These are phyloP conservation scores for Aspergillus steynii DNA, from an alignment of 495 filamentous ascomycete species.

Conservation along the genomic window DNA sequence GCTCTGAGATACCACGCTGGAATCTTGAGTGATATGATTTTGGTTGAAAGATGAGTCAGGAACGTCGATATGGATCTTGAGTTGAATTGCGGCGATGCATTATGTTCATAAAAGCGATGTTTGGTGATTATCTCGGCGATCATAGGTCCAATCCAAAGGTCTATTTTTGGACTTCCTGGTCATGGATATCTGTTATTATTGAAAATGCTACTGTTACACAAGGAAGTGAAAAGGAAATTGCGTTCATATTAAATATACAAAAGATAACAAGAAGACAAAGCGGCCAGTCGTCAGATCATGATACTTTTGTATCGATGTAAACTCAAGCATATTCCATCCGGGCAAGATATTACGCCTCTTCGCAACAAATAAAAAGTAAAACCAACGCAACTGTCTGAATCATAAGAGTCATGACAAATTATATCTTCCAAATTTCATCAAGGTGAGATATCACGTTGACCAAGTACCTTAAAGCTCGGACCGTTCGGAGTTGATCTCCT, in stretches of 20 bases:
- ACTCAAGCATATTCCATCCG: neutral
- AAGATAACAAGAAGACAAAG: neutral
- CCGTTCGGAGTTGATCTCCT: conserved; percentile 35
- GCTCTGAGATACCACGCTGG: no score
- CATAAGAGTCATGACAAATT: conserved; percentile 4
- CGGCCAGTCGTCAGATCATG: neutral
- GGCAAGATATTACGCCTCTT: neutral
- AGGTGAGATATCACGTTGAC: neutral
- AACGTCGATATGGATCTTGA: neutral
- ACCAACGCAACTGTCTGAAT: neutral
- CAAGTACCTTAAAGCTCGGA: conserved; percentile 25
- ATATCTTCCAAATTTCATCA: conserved; percentile 3
- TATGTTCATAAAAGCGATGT: neutral
- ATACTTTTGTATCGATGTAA: neutral
- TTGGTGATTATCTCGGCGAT: neutral
- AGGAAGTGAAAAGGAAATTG: neutral
- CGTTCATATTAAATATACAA: neutral
- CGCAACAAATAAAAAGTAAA: neutral
- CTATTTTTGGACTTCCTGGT: neutral
- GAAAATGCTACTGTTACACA: neutral
- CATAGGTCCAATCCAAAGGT: neutral
- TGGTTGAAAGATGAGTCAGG: neutral
- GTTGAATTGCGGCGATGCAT: neutral
- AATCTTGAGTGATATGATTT: neutral
- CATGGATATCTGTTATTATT: neutral